These are phyloP conservation scores for Dactylellina drechsleri DNA, from an alignment of 2,329 filamentous ascomycete species.

Conservation along the genomic window DNA sequence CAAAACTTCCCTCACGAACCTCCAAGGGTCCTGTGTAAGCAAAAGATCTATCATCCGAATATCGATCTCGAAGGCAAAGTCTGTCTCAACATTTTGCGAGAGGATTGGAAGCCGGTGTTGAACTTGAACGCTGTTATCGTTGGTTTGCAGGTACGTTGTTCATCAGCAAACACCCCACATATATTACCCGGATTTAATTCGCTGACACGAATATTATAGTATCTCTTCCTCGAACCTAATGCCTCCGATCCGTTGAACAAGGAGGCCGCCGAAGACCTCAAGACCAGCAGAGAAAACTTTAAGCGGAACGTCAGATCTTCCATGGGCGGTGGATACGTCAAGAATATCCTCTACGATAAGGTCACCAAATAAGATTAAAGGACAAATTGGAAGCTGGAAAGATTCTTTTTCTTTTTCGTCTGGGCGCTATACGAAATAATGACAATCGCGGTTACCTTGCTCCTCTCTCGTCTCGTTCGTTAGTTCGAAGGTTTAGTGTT, in stretches of 20 bases:
- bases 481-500: background rate
- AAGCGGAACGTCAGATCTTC: constrained; percentile 86
- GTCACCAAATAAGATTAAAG: constrained; percentile 72
- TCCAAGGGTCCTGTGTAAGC: constrained; percentile 93
- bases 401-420: constrained; percentile 15
- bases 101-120: constrained; percentile 99
- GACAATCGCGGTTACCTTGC: constrained; percentile 54
- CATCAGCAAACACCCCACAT: background rate
- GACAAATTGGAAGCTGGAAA: constrained; percentile 4
- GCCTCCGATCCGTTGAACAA: constrained; percentile 98
- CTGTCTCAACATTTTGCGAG: constrained; percentile 93
- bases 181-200: background rate
- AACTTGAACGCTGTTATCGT: constrained; percentile 97
- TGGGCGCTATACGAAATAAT: constrained; percentile 38
- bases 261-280: constrained; percentile 92
- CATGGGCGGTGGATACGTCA: constrained; percentile 83
- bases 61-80: constrained; percentile 98
- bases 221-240: constrained; percentile 97
- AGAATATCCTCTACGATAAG: constrained; percentile 77
- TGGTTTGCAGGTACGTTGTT: constrained; percentile 76
- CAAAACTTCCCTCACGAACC: constrained; percentile 97
- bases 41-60: constrained; percentile 99
- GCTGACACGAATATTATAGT: constrained; percentile 67
- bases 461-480: constrained; percentile 48
- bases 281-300: constrained; percentile 85